A percentile compares a stretch with the other conserved stretches of the same genome.
Conservation (phyloP, 306 rosid species). For the Hippophae tibetana region DNA sequence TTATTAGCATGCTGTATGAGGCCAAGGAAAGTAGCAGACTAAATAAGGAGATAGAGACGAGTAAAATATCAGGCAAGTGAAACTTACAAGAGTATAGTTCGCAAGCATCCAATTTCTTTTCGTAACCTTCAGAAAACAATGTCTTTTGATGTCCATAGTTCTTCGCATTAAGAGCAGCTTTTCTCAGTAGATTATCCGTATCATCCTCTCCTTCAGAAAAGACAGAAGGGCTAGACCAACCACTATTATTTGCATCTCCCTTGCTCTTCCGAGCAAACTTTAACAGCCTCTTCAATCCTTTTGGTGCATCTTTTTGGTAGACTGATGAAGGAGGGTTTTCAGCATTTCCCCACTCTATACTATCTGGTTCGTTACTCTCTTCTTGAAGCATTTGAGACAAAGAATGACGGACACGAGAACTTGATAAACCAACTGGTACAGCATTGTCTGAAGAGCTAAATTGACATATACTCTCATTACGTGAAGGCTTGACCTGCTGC, state of each 20-base stretch:
- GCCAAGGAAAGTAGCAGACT: background rate
- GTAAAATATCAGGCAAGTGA: constrained; percentile 3
- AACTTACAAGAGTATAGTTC: constrained; percentile 39
- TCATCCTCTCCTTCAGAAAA: constrained; percentile 99
- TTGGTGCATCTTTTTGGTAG: constrained; percentile 84
- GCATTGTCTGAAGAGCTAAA: constrained; percentile 36
- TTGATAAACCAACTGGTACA: constrained; percentile 40
- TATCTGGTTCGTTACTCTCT: constrained; percentile 79
- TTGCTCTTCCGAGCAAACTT: constrained; percentile 93
- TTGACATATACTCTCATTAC: constrained; percentile 37
- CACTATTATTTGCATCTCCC: constrained; percentile 60
- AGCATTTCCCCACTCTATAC: constrained; percentile 80
- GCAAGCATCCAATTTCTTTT: constrained; percentile 45
- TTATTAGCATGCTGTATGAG: background rate
- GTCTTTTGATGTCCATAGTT: constrained; percentile 62
- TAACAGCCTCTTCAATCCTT: constrained; percentile 88
- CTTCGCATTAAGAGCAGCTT: constrained; percentile 56
- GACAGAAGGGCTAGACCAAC: constrained; percentile 91
- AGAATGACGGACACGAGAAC: constrained; percentile 88
- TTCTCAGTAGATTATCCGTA: constrained; percentile 61
- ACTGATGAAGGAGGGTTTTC: constrained; percentile 78
- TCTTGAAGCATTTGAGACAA: constrained; percentile 97
- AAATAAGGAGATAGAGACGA: background rate
- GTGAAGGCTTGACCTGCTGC: constrained; percentile 43
- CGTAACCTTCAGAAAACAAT: constrained; percentile 41